Evolutionary conservation across 768 basidiomycete species (phyloP).

Genomic region (Cyathus striatus): DNA sequence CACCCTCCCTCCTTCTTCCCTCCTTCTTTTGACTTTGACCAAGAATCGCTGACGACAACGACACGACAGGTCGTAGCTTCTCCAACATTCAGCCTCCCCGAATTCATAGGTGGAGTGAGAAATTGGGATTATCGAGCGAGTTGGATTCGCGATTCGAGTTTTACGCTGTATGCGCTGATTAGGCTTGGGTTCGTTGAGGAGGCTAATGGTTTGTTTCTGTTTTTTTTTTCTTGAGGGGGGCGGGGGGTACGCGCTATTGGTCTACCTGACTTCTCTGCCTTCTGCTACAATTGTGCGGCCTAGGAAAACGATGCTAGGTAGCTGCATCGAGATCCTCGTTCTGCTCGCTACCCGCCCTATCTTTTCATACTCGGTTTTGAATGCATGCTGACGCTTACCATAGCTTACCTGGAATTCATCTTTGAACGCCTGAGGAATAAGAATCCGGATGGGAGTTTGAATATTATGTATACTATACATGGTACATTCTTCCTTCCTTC

Average conservation of each 20-base stretch:
- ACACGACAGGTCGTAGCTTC: slow-evolving; percentile 88
- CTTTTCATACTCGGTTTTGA: background rate
- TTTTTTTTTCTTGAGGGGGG: background rate
- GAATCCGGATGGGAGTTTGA: slow-evolving; percentile 87
- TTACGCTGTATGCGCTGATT: slow-evolving; percentile 92
- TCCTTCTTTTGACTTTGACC: background rate
- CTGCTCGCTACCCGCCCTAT: background rate
- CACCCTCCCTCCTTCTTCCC: slow-evolving; percentile 1
- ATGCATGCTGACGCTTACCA: slow-evolving; percentile 2
- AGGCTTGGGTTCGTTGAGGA: slow-evolving; percentile 93
- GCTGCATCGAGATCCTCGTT: background rate
- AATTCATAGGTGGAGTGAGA: slow-evolving; percentile 83
- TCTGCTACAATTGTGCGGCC: too few relatives aligned
- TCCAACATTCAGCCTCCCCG: slow-evolving; percentile 92
- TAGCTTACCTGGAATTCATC: slow-evolving; percentile 90
- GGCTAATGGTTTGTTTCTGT: slow-evolving; percentile 59
- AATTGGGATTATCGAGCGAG: slow-evolving; percentile 87
- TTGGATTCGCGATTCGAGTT: slow-evolving; percentile 95
- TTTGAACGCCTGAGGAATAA: slow-evolving; percentile 75
- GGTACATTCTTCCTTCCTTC: slow-evolving; percentile 34
- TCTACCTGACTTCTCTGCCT: too few relatives aligned
- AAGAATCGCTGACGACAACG: slow-evolving; percentile 1
- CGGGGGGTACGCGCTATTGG: too few relatives aligned
- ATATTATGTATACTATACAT: slow-evolving; percentile 98
- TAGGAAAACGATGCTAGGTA: too few relatives aligned